These are phyloP conservation scores for Daldinia sp. DNA, from an alignment of 2,329 filamentous ascomycete species.

Conservation along the genomic window DNA sequence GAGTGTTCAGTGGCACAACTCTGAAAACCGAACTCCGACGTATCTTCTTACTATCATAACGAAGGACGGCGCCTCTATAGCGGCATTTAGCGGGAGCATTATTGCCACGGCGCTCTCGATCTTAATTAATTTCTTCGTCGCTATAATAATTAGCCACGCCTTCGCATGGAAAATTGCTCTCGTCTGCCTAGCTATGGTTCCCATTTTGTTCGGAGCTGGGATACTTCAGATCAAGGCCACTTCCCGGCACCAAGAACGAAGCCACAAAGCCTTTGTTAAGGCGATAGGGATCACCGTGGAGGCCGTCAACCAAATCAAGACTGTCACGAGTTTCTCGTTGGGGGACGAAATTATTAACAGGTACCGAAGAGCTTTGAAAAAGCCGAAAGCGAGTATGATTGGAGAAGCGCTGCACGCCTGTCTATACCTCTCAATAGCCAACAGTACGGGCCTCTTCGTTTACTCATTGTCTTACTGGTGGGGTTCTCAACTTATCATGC, in stretches of 20 bases:
- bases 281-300: slow-evolving; percentile 61
- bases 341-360: slow-evolving; percentile 50
- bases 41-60: slow-evolving; percentile 63
- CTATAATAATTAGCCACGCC: slow-evolving; percentile 62
- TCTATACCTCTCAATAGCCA: slow-evolving; percentile 58
- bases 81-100: slow-evolving; percentile 64
- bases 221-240: slow-evolving; percentile 62
- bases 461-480: slow-evolving; percentile 74
- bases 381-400: slow-evolving; percentile 53
- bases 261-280: slow-evolving; percentile 59
- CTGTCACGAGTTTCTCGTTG: slow-evolving; percentile 49
- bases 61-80: slow-evolving; percentile 61
- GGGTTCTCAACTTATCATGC: slow-evolving; percentile 68
- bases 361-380: slow-evolving; percentile 49
- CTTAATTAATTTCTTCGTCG: slow-evolving; percentile 61
- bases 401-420: slow-evolving; percentile 49
- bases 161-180: slow-evolving; percentile 68
- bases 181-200: slow-evolving; percentile 46
- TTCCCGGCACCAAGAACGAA: slow-evolving; percentile 57
- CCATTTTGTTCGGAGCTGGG: slow-evolving; percentile 61
- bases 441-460: slow-evolving; percentile 62
- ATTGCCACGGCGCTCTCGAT: slow-evolving; percentile 64
- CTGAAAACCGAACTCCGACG: slow-evolving; percentile 55
- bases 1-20: slow-evolving; percentile 67
- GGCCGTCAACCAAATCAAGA: slow-evolving; percentile 59